Conservation (phyloP, 225 moss, liverwort and hornwort genomes). For the Marchantia paleacea region DNA sequence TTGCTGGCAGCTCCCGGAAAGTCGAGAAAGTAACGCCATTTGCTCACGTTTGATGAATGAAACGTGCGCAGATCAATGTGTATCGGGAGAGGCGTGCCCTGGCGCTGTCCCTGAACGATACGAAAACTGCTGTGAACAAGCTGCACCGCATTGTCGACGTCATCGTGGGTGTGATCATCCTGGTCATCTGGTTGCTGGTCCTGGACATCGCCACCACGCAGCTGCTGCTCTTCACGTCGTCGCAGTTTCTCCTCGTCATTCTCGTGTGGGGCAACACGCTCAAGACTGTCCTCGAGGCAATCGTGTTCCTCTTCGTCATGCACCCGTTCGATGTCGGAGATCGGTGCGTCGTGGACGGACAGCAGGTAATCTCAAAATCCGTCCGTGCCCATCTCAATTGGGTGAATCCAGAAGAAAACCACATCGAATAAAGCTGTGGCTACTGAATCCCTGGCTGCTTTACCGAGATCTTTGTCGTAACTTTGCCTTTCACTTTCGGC, state of each 20-base stretch:
- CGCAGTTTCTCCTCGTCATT: constrained; percentile 71
- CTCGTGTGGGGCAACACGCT: constrained; percentile 86
- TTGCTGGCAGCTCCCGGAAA: background rate
- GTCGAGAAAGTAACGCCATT: background rate
- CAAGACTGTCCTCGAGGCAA: constrained; percentile 82
- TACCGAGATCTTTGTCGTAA: background rate
- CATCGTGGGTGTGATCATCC: constrained; percentile 32
- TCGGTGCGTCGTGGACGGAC: constrained; percentile 80
- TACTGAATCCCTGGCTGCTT: no score
- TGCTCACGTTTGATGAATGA: background rate
- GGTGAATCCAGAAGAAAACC: background rate
- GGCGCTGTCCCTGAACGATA: constrained; percentile 70
- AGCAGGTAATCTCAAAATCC: constrained; percentile 39
- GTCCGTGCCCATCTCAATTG: background rate
- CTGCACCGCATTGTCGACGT: constrained; percentile 56
- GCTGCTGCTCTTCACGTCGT: constrained; percentile 67
- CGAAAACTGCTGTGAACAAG: constrained; percentile 66
- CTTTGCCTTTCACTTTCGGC: background rate
- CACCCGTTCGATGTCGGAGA: constrained; percentile 97
- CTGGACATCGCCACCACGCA: constrained; percentile 61
- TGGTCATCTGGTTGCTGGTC: constrained; percentile 61
- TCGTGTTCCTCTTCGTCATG: constrained; percentile 82
- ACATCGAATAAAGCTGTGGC: no score
- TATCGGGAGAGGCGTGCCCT: constrained; percentile 54
- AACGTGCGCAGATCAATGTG: constrained; percentile 38